Evolutionary conservation across 169 alveolate genomes (phyloP), one percentile per base, ranked within the genome.

Genomic region (Cryptosporidium sp.): DNA sequence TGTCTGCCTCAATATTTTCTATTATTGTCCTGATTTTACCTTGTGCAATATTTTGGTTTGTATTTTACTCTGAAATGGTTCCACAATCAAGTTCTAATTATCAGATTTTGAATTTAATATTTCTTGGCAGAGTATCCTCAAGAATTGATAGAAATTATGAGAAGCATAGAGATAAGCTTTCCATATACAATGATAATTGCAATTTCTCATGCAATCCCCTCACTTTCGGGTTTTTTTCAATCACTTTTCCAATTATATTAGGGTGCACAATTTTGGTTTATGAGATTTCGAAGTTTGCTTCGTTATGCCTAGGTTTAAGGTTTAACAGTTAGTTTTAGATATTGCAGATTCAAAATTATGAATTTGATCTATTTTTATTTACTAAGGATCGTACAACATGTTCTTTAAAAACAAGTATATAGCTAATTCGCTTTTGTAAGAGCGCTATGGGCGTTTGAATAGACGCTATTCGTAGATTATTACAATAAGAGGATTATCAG

Each of bases 41-140:
- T 29, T 73, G 71, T 26, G 53, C 56, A 18, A 42, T 73, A 73
- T 73, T 73, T 60, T 73, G 86, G 86, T n/a, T 56, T 53, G 86
- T 73, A 73, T 73, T 73, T 16, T 73, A 56, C 12, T 58, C 86
- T 33, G 86, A 73, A 23, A 73, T 73, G 86, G 35, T 73, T n/a
- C 86, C 86, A 33, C 37, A 23, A 31, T 73, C 86, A 14, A 21
- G 37, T 21, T n/a, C 71, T 14, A 18, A 48, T 60, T 7, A 21
- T 33, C 86, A 56, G 23, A 37, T 12, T n/a, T 12, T 73, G 26
- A 73, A 73, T 18, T 69, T 73, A 23, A 60, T 73, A 37, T 73
- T 73, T 60, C 56, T 73, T 18, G 86, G 86, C 44, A 73, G 86
- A 26, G 14, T 73, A 26, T 29, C 85, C 18, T 37, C 44, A 23